Evolutionary conservation across 2,329 filamentous ascomycete genomes (phyloP), one percentile per base, ranked within the genome.

Genomic region (Aspergillus felis): DNA sequence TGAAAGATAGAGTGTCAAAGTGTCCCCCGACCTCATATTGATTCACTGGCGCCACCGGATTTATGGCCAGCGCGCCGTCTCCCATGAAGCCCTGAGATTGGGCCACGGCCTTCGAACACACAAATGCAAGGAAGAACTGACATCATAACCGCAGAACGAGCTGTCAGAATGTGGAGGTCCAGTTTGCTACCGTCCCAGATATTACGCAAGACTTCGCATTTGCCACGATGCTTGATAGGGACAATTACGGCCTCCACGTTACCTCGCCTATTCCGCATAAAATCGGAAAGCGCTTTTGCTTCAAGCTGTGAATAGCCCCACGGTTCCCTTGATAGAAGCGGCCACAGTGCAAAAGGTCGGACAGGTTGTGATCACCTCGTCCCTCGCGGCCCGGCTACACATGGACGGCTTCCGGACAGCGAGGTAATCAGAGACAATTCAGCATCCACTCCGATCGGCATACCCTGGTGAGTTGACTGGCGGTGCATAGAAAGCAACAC

Each of bases 41-140:
- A 60, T 68, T 68, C 28, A 66, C 66, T 32, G 66, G 65, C 20
- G 58, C 62, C 4, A 66, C 62, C 10, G 65, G 63, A 35, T 67
- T 67, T 53, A 65, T 68, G 42, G 65, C 65, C n/a, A 56, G 58
- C 7, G 58, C 7, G 48, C 58, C 4, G 54, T 60, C 7, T 56
- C 59, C n/a, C 47, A 47, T 2, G 44, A 38, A 3, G 50, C 60
- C 17, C 48, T 68, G 8, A 54, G 57, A 29, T 61, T 62, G 17
- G 63, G 64, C 2, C 60, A 67, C 27, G 57, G 59, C 3, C 53
- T 65, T 0, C 64, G 62, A 20, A 41, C 67, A 9, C 35, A 50
- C 47, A 57, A 66, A 20, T 62, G 64, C 7, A 61, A 57, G 14
- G 52, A 56, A 10, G 50, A 55, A 4, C 64, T 64, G 48, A 57